A percentile compares a stretch with the other conserved stretches of the same genome.
Evolutionary conservation across 306 rosid species (phyloP).

Genomic region (Corylus americana): DNA sequence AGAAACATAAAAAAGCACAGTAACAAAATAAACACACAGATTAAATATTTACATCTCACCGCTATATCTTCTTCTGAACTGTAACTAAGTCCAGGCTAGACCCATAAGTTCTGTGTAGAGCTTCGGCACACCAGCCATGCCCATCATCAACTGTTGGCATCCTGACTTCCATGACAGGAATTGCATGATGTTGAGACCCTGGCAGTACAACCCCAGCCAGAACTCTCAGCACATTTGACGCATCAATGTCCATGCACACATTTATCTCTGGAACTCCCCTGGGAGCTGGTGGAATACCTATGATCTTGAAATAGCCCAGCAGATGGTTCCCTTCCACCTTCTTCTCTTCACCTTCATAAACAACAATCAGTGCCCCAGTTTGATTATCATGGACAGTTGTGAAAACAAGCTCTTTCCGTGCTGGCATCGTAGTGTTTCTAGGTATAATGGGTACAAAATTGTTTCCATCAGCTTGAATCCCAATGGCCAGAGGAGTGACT

Average conservation of each 20-base stretch:
- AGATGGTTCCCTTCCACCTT: conserved; percentile 65
- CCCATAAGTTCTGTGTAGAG: conserved; percentile 60
- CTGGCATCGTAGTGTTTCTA: conserved; percentile 75
- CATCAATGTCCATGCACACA: conserved; percentile 80
- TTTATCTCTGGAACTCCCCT: conserved; percentile 74
- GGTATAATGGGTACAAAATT: conserved; percentile 64
- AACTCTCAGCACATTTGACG: conserved; percentile 65
- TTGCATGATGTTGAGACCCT: conserved; percentile 46
- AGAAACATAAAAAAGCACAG: conserved; percentile 3
- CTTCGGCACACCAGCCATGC: conserved; percentile 87
- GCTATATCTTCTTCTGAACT: conserved; percentile 46
- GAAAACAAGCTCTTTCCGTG: conserved; percentile 64
- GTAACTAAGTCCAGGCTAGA: conserved; percentile 59
- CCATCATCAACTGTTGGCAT: conserved; percentile 89
- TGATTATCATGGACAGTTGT: conserved; percentile 76
- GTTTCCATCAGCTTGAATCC: conserved; percentile 74
- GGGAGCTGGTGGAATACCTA: conserved; percentile 66
- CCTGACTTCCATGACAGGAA: conserved; percentile 80
- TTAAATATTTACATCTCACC: neutral
- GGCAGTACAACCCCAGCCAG: conserved; percentile 62
- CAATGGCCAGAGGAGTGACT: conserved; percentile 75
- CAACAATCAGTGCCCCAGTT: conserved; percentile 66
- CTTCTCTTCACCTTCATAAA: conserved; percentile 72
- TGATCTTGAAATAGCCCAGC: conserved; percentile 77
- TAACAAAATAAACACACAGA: neutral